Evolutionary conservation across 1,284 basidiomycete species (phyloP).

Genomic region (Ganoderma lingzhi): DNA sequence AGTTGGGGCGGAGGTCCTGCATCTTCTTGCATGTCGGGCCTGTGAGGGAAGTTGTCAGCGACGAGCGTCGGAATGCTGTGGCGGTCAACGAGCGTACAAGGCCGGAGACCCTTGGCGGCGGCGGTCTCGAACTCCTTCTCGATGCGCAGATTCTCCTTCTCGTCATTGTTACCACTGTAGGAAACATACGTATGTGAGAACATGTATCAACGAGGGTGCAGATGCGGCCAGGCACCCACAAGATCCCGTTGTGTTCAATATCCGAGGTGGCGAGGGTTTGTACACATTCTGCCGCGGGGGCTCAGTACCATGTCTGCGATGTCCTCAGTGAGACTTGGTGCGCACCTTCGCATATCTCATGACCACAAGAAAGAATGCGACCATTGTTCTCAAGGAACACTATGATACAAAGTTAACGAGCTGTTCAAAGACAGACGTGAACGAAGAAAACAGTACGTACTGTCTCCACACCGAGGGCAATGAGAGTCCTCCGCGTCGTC

Average conservation of each 20-base stretch:
- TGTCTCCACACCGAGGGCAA: constrained; percentile 64
- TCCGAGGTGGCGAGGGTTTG: constrained; percentile 57
- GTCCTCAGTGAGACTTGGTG: background rate
- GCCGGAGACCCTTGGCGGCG: constrained; percentile 61
- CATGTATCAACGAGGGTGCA: background rate
- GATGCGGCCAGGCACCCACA: constrained; percentile 49
- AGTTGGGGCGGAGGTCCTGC: constrained; percentile 55
- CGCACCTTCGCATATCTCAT: constrained; percentile 67
- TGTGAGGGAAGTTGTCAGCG: constrained; percentile 30
- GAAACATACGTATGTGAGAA: background rate
- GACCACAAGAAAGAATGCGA: constrained; percentile 62
- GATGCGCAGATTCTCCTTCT: constrained; percentile 58
- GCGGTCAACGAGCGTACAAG: constrained; percentile 48
- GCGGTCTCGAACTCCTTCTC: constrained; percentile 67
- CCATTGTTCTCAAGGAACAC: constrained; percentile 58
- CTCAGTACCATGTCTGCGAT: background rate
- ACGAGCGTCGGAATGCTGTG: background rate
- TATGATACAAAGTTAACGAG: constrained; percentile 32
- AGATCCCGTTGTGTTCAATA: constrained; percentile 62
- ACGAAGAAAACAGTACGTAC: constrained; percentile 43
- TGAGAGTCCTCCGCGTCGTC: constrained; percentile 48
- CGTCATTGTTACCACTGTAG: constrained; percentile 58
- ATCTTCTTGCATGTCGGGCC: constrained; percentile 68
- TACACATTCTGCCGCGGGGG: constrained; percentile 54
- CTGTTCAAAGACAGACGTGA: background rate